Evolutionary conservation across 768 basidiomycete species (phyloP).

Genomic region (Suillus subalutaceus): DNA sequence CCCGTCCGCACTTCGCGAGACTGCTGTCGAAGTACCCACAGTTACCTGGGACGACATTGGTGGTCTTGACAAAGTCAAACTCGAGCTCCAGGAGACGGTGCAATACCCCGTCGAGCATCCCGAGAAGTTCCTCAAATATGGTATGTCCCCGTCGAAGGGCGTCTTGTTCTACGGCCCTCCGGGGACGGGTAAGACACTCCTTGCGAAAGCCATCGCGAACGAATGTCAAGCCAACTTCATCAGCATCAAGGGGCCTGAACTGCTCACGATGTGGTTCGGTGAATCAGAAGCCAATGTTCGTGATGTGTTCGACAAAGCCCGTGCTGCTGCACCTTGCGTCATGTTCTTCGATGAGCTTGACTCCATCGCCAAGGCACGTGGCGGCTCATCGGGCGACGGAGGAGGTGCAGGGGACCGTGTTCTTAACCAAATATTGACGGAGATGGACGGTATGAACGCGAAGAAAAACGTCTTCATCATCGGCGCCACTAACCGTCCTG

Average conservation of each 20-base stretch:
- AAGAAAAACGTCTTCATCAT: slow-evolving; percentile 99
- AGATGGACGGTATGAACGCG: slow-evolving; percentile 98
- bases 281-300: slow-evolving; percentile 99
- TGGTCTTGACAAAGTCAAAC: slow-evolving; percentile 99
- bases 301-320: slow-evolving; percentile 99
- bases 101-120: slow-evolving; percentile 99
- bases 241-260: slow-evolving; percentile 98
- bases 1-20: slow-evolving; percentile 98
- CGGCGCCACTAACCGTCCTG: slow-evolving; percentile 94
- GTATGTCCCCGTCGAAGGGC: slow-evolving; percentile 99
- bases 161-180: slow-evolving; percentile 99
- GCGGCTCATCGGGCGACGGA: slow-evolving; percentile 79
- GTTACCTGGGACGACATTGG: slow-evolving; percentile 99
- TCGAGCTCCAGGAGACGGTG: slow-evolving; percentile 98
- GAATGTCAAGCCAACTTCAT: slow-evolving; percentile 99
- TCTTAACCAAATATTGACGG: slow-evolving; percentile 94
- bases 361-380: slow-evolving; percentile 97
- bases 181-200: slow-evolving; percentile 98
- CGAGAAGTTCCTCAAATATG: slow-evolving; percentile 99
- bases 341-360: slow-evolving; percentile 99
- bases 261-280: slow-evolving; percentile 99
- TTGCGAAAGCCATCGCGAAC: slow-evolving; percentile 99
- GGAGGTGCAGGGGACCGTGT: slow-evolving; percentile 99
- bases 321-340: slow-evolving; percentile 98
- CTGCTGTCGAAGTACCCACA: slow-evolving; percentile 98